Conservation (phyloP, 257 asterid species). For the Nyctanthes arbortristis region DNA sequence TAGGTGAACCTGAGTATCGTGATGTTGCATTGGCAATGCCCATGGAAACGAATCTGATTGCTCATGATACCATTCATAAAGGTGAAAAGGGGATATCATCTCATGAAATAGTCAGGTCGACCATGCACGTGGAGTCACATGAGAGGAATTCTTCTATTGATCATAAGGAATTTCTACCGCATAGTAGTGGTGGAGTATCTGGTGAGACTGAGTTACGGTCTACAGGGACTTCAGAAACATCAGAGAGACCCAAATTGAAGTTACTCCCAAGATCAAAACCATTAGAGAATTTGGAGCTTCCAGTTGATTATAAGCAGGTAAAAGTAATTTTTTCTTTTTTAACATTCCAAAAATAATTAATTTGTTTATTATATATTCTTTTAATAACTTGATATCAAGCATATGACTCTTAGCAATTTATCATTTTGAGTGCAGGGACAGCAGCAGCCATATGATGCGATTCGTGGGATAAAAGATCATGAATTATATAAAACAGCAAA, state of each 20-base stretch:
- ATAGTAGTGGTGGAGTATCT: slow-evolving; percentile 33
- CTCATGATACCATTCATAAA: slow-evolving; percentile 47
- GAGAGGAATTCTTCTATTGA: slow-evolving; percentile 40
- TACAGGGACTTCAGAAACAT: slow-evolving; percentile 48
- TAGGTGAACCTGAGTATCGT: slow-evolving; percentile 31
- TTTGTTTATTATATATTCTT: slow-evolving; percentile 4
- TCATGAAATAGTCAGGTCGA: slow-evolving; percentile 45
- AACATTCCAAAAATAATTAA: too few relatives aligned
- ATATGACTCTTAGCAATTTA: slow-evolving; percentile 2
- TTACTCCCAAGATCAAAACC: slow-evolving; percentile 95
- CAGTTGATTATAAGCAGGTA: slow-evolving; percentile 59
- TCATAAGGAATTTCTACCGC: slow-evolving; percentile 34
- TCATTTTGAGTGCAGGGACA: slow-evolving; percentile 25
- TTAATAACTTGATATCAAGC: background rate
- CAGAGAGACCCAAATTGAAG: slow-evolving; percentile 81
- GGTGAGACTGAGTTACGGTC: slow-evolving; percentile 46
- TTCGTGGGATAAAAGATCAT: slow-evolving; percentile 33
- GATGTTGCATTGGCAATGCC: slow-evolving; percentile 41
- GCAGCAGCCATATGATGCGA: slow-evolving; percentile 48
- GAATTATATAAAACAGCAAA: slow-evolving; percentile 38
- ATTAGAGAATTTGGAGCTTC: slow-evolving; percentile 48
- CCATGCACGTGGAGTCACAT: slow-evolving; percentile 38
- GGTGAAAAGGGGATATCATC: slow-evolving; percentile 42
- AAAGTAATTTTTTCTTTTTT: slow-evolving; percentile 9
- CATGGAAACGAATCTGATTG: slow-evolving; percentile 50